These are phyloP conservation scores for Aegilops longissima DNA, from an alignment of 176 grass and related monocot genomes.

Conservation along the genomic window DNA sequence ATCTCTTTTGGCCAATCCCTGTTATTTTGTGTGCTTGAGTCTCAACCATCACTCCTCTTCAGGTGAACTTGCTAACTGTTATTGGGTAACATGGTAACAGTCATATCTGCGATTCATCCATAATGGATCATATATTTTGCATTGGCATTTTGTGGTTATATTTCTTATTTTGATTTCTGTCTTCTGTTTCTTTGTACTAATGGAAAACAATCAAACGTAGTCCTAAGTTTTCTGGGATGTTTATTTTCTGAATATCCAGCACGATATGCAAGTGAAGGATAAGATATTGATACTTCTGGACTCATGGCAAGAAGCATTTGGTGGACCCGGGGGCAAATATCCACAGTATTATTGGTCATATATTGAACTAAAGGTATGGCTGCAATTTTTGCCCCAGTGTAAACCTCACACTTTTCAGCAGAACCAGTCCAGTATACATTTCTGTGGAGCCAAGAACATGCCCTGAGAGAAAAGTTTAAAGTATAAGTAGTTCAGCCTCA, in stretches of 20 bases:
- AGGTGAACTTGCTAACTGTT: slow-evolving; percentile 7
- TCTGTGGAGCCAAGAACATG: neutral
- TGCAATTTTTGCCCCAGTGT: neutral
- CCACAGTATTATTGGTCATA: slow-evolving; percentile 95
- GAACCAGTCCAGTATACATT: neutral
- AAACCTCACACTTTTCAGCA: neutral
- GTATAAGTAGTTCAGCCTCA: neutral
- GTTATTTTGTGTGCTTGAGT: neutral
- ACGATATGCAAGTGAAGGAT: slow-evolving; percentile 92
- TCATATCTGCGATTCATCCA: neutral
- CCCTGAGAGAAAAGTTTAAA: slow-evolving; percentile 6
- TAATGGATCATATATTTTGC: slow-evolving; percentile 1
- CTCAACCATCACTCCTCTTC: neutral
- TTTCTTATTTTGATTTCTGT: neutral
- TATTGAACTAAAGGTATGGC: slow-evolving; percentile 73
- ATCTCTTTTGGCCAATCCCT: neutral
- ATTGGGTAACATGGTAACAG: neutral
- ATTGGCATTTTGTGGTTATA: neutral
- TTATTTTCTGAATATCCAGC: slow-evolving; percentile 44
- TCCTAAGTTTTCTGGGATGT: neutral
- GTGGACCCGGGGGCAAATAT: slow-evolving; percentile 83
- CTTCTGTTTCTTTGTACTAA: slow-evolving; percentile 14
- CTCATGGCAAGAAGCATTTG: slow-evolving; percentile 99
- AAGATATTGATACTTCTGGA: slow-evolving; percentile 86
- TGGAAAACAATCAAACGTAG: neutral